phyloP scores from a whole-genome alignment of 1,284 basidiomycete species.

The Ganoderma leucocontextum region DNA sequence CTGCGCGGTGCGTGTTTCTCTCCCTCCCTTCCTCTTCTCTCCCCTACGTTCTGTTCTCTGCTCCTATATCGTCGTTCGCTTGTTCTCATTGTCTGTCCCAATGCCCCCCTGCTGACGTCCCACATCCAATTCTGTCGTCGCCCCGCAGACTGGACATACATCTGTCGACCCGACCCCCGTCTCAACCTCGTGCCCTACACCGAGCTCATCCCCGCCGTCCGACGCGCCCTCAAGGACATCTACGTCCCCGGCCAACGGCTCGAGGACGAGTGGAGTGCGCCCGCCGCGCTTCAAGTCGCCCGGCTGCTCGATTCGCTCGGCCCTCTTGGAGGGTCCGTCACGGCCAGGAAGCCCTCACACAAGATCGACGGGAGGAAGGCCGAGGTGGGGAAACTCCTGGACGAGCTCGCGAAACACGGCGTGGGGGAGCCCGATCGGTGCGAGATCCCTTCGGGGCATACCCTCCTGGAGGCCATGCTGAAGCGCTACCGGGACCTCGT shows the following conservation, averaged over 20 bases:
- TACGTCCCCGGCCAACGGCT: slow-evolving; percentile 16
- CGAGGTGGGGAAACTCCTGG: not conserved
- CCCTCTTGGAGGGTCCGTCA: not conserved
- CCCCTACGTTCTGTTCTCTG: not conserved
- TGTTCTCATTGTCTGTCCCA: no score
- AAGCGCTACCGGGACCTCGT: not conserved
- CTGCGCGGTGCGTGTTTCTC: slow-evolving; percentile 44
- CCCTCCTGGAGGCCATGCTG: not conserved
- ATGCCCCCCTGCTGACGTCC: no score
- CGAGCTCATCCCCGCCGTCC: slow-evolving; percentile 43
- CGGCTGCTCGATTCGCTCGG: slow-evolving; percentile 5
- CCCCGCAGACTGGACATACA: slow-evolving; percentile 54
- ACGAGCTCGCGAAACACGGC: slow-evolving; percentile 6
- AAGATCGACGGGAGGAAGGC: not conserved
- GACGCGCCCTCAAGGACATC: slow-evolving; percentile 19
- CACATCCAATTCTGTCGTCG: not conserved
- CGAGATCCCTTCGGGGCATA: not conserved
- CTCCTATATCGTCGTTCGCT: not conserved
- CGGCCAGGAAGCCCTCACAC: no score
- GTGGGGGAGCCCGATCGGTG: not conserved
- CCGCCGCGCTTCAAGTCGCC: slow-evolving; percentile 6
- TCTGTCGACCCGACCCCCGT: slow-evolving; percentile 46
- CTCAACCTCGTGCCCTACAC: slow-evolving; percentile 54
- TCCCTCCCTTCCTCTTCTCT: not conserved
- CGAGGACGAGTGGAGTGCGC: slow-evolving; percentile 16